Conservation (phyloP, 1,284 basidiomycete genomes). For the Puccinia triticina region DNA sequence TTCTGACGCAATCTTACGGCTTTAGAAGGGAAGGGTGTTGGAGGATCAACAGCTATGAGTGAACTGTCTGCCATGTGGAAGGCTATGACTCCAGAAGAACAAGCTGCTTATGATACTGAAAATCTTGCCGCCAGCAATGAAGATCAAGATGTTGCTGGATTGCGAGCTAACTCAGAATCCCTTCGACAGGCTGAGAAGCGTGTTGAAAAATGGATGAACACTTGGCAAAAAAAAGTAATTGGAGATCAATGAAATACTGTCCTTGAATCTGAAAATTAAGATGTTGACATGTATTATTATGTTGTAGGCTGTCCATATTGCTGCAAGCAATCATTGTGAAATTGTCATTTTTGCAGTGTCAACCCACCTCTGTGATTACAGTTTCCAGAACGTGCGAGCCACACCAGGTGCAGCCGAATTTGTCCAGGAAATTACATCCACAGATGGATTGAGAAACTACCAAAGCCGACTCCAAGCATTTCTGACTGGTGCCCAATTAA, state of each 20-base stretch:
- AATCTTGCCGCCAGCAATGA: background rate
- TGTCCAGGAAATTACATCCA: background rate
- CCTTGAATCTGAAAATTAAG: too few relatives aligned
- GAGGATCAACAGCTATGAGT: background rate
- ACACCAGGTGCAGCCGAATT: slow-evolving; percentile 13
- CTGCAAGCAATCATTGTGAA: slow-evolving; percentile 15
- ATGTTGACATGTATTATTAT: background rate
- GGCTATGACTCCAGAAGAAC: background rate
- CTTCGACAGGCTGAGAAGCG: background rate
- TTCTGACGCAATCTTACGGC: background rate
- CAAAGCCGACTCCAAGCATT: slow-evolving; percentile 15
- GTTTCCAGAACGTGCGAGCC: background rate
- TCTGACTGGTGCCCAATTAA: background rate
- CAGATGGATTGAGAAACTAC: slow-evolving; percentile 3
- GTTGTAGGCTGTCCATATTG: background rate
- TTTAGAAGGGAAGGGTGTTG: slow-evolving; percentile 24
- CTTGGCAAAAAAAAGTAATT: background rate
- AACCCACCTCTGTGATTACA: background rate
- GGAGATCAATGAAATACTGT: background rate
- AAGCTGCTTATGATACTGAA: background rate
- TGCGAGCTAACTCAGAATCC: background rate
- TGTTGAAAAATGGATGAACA: slow-evolving; percentile 13
- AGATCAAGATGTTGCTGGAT: too few relatives aligned
- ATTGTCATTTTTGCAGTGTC: slow-evolving; percentile 18
- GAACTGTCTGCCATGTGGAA: background rate